Conservation (phyloP, 495 filamentous ascomycete species). For the Lepidopterella palustris region DNA sequence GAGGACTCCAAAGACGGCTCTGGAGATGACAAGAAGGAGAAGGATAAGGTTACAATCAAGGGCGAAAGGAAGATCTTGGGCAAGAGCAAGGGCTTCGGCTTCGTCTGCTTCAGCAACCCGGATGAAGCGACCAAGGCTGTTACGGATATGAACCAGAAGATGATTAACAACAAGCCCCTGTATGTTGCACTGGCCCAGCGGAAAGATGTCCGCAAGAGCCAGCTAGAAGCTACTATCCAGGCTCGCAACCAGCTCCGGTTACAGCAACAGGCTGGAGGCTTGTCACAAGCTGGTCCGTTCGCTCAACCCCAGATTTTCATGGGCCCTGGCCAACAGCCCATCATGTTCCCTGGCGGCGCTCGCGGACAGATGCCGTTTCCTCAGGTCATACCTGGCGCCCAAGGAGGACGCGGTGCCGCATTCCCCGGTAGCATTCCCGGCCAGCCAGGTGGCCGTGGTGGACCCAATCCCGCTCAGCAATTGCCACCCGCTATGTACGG, state of each 20-base stretch:
- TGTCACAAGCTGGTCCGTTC: constrained; percentile 67
- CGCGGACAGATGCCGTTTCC: constrained; percentile 79
- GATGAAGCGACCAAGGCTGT: constrained; percentile 99
- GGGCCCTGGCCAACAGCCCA: constrained; percentile 72
- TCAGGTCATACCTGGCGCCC: constrained; percentile 71
- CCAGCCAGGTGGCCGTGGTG: constrained; percentile 79
- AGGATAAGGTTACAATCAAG: constrained; percentile 46
- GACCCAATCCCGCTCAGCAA: constrained; percentile 61
- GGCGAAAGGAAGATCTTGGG: constrained; percentile 71
- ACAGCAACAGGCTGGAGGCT: constrained; percentile 93
- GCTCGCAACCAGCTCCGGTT: constrained; percentile 96
- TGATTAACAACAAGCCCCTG: constrained; percentile 94
- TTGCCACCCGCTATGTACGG: constrained; percentile 69
- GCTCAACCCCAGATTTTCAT: constrained; percentile 88
- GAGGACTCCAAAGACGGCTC: constrained; percentile 44
- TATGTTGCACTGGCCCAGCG: constrained; percentile 98
- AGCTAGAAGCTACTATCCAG: constrained; percentile 98
- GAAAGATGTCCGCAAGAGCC: constrained; percentile 98
- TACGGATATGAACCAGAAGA: constrained; percentile 98
- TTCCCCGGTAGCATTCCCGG: constrained; percentile 70
- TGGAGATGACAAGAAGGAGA: constrained; percentile 43
- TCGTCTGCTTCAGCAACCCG: constrained; percentile 99
- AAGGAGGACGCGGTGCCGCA: constrained; percentile 75
- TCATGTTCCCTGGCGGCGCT: constrained; percentile 60
- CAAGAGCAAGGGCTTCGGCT: constrained; percentile 99